Conservation (phyloP, 768 basidiomycete genomes). For the Pisolithus sp. region DNA sequence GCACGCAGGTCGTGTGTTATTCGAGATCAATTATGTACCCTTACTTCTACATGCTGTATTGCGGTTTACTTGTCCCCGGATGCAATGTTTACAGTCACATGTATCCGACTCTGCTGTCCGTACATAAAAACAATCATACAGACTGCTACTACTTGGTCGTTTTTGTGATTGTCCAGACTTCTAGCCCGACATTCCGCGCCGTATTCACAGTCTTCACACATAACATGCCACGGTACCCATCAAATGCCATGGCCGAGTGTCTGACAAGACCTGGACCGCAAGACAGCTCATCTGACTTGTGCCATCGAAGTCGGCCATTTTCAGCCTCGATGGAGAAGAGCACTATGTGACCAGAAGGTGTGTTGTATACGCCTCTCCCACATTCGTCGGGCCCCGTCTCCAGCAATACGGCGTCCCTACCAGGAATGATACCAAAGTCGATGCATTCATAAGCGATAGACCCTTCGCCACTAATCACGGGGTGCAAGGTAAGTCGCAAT, state of each 20-base stretch:
- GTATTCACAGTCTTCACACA: background rate
- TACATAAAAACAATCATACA: too few species aligned
- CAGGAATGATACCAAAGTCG: background rate
- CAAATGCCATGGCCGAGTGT: background rate
- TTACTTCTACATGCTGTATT: too few species aligned
- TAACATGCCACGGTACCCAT: slow-evolving; percentile 3
- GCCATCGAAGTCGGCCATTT: background rate
- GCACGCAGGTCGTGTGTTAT: too few species aligned
- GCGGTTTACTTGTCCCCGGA: too few species aligned
- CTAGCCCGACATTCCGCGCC: background rate
- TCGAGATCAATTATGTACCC: too few species aligned
- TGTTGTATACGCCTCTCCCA: slow-evolving; percentile 1
- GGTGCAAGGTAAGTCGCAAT: background rate
- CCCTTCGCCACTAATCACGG: background rate
- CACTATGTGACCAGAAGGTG: background rate
- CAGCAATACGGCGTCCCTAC: background rate
- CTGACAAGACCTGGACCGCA: background rate
- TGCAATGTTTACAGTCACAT: too few species aligned
- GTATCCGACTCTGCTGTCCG: too few species aligned
- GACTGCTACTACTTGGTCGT: background rate
- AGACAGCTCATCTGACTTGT: background rate
- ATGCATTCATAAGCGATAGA: background rate
- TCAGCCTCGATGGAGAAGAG: slow-evolving; percentile 1
- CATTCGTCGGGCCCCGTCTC: slow-evolving; percentile 4
- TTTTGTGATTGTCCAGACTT: background rate